These are phyloP conservation scores for Clarkia xantiana DNA, from an alignment of 345 rosid genomes.

Conservation along the genomic window DNA sequence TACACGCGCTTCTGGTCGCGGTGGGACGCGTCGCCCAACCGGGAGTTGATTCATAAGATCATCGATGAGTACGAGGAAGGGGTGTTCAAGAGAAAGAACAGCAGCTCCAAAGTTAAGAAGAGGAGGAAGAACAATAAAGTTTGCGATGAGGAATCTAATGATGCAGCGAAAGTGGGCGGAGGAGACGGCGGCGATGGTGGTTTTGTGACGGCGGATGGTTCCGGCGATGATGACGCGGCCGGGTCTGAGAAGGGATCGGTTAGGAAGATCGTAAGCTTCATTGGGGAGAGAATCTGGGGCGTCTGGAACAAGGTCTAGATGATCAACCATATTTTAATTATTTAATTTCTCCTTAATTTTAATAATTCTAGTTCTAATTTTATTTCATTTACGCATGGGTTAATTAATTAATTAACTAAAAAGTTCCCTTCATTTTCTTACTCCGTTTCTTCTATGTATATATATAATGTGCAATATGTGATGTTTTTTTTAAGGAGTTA, in stretches of 20 bases:
- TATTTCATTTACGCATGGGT: no score
- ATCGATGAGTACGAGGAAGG: slow-evolving; percentile 63
- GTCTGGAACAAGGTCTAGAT: slow-evolving; percentile 21
- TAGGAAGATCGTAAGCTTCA: slow-evolving; percentile 36
- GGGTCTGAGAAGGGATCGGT: slow-evolving; percentile 33
- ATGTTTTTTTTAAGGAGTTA: no score
- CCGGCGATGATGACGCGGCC: slow-evolving; percentile 12
- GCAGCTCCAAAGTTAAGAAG: slow-evolving; percentile 12
- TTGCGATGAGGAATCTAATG: slow-evolving; percentile 7
- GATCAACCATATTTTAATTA: no score
- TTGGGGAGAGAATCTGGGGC: slow-evolving; percentile 68
- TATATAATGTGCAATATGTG: no score
- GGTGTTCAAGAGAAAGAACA: slow-evolving; percentile 11
- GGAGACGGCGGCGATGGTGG: slow-evolving; percentile 1
- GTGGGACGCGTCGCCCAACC: slow-evolving; percentile 72
- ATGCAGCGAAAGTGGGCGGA: slow-evolving; percentile 11
- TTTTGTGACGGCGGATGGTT: background rate
- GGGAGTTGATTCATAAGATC: slow-evolving; percentile 69
- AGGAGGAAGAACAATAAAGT: slow-evolving; percentile 26
- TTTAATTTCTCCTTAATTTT: no score
- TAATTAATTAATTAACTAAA: no score
- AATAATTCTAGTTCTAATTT: no score
- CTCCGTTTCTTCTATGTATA: no score
- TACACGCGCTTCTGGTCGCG: slow-evolving; percentile 70
- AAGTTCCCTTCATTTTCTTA: no score